Percentiles rank a stretch among this genome's conserved stretches.
These are phyloP conservation scores for Pharnaceum exiguum DNA, from an alignment of 148 eudicot genomes.

Conservation along the genomic window DNA sequence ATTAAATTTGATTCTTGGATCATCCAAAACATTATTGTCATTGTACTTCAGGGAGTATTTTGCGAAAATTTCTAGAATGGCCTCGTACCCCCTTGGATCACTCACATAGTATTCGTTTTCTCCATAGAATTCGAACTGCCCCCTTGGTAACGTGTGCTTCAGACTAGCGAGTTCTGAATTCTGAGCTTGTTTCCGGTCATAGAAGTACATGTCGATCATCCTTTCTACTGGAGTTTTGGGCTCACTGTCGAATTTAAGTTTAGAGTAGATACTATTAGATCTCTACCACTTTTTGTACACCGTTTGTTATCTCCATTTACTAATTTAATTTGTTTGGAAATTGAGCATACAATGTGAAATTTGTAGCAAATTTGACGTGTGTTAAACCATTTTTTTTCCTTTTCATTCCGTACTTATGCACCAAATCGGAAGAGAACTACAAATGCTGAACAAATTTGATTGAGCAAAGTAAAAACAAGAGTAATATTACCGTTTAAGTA, in stretches of 20 bases:
- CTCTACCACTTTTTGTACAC: no score
- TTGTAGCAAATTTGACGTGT: not conserved
- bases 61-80: conserved; percentile 15
- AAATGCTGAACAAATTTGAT: no score
- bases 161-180: conserved; percentile 14
- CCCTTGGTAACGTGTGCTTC: conserved; percentile 20
- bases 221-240: conserved; percentile 12
- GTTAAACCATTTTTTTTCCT: no score
- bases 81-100: conserved; percentile 21
- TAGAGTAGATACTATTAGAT: no score
- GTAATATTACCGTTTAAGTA: conserved; percentile 5
- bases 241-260: not conserved
- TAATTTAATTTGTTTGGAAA: no score
- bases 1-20: conserved; percentile 16
- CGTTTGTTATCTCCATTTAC: no score
- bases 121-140: conserved; percentile 11
- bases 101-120: conserved; percentile 8
- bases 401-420: no score
- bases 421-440: no score
- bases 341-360: not conserved
- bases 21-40: conserved; percentile 7
- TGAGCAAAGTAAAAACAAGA: no score
- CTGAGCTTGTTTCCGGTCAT: conserved; percentile 16
- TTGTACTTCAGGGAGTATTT: conserved; percentile 16
- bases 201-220: conserved; percentile 16